These are phyloP conservation scores for Spathaspora arborariae DNA, from an alignment of 805 yeast genomes.

Conservation along the genomic window DNA sequence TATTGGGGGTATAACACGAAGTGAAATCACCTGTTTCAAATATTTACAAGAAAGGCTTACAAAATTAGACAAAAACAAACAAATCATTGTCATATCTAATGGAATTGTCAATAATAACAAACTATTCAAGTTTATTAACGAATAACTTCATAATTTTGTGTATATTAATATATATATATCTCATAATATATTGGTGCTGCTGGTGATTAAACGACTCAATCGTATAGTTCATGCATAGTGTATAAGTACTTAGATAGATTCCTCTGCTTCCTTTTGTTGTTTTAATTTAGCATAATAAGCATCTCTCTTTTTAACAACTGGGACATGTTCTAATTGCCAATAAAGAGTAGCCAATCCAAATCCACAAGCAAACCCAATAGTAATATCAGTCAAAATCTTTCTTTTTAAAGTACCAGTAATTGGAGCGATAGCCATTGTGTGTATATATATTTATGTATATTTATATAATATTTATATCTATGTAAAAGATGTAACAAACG, in stretches of 20 bases:
- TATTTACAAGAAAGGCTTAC: slow-evolving; percentile 48
- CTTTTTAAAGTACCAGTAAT: slow-evolving; percentile 80
- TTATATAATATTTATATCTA: not conserved
- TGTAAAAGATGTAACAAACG: not conserved
- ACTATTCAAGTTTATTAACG: slow-evolving; percentile 13
- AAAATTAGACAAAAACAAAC: slow-evolving; percentile 23
- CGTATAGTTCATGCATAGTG: not conserved
- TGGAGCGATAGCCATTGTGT: slow-evolving; percentile 72
- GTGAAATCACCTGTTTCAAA: slow-evolving; percentile 74
- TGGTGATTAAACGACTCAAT: not conserved
- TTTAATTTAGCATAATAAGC: slow-evolving; percentile 78
- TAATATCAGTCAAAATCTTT: slow-evolving; percentile 75
- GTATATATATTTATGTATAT: not conserved
- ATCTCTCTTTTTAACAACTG: slow-evolving; percentile 71
- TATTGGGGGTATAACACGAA: slow-evolving; percentile 83
- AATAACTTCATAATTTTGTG: not conserved
- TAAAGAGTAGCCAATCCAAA: slow-evolving; percentile 54
- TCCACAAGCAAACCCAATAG: slow-evolving; percentile 64
- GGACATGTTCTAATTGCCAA: slow-evolving; percentile 90
- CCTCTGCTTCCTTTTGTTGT: slow-evolving; percentile 64
- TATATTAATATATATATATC: slow-evolving; percentile 1
- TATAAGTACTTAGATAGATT: slow-evolving; percentile 22
- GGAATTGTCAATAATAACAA: slow-evolving; percentile 39
- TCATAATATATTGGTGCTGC: not conserved
- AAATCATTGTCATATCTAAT: slow-evolving; percentile 40